A percentile compares a stretch with the other conserved stretches of the same genome.
phyloP scores from a whole-genome alignment of 2,329 filamentous ascomycete species.

The Thielaviopsis musarum region DNA sequence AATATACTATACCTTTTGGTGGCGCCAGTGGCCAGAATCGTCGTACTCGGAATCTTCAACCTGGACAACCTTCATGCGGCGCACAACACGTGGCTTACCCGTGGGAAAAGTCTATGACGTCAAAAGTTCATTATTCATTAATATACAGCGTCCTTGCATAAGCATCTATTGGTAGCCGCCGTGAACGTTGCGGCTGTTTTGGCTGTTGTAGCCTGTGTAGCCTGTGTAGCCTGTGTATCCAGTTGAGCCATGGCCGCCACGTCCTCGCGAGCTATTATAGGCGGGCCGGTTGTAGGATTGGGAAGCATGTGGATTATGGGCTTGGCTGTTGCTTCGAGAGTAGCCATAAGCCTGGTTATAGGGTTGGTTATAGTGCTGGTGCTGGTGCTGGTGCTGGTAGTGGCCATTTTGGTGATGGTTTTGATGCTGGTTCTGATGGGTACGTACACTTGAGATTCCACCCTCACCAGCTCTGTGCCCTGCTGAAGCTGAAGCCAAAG shows the following conservation, averaged over 20 bases:
- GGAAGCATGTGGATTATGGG: not conserved
- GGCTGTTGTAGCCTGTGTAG: not conserved
- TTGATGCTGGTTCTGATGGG: not conserved
- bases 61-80: constrained; percentile 9
- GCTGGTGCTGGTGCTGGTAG: not conserved
- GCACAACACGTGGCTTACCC: constrained; percentile 6
- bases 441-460: constrained; percentile 9
- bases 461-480: not conserved
- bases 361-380: not conserved
- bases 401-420: not conserved
- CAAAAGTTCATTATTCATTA: constrained; percentile 10
- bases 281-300: not conserved
- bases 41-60: constrained; percentile 5
- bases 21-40: not conserved
- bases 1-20: constrained; percentile 7
- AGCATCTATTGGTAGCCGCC: not conserved
- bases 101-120: constrained; percentile 7
- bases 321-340: not conserved
- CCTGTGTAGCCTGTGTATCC: not conserved
- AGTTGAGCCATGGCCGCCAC: not conserved
- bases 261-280: not conserved
- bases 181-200: not conserved
- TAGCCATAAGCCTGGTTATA: not conserved
- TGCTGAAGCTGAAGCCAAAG: not conserved
- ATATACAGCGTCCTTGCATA: constrained; percentile 1